Base-by-base conservation (phyloP, 345 rosid genomes). In the Gossypium mustelinum region DNA sequence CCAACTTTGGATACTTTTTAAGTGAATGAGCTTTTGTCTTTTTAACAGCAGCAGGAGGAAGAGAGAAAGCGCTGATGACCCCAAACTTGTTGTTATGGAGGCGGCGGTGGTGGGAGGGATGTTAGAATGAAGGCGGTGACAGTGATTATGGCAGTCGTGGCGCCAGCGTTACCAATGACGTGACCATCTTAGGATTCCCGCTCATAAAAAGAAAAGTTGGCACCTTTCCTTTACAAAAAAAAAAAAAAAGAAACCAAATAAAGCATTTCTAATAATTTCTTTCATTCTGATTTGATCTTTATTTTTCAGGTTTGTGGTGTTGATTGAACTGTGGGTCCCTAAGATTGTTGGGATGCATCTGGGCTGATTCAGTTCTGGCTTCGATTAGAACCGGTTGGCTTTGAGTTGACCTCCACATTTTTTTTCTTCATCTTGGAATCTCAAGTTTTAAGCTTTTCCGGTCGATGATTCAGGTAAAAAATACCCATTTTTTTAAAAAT, bases 401-500 rank as follows among this genome's bases (percentile, higher is more conserved):
- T 70, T 0, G 54, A 18, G 47, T 61, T 52, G 60, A 47, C 55
- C 39, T 22, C 64, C 25, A 39, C 13, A 18, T 18, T 56, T 2
- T 72, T 72, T 43, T 22, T 51, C 1, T 18, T 18, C 39, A 7
- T n/a, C 39, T 27, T n/a, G 6, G 67, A 29, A 62, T 13, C 57
- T 45, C 45, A 12, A 22, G 27, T 17, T 14, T 41, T 25, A 18
- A 8, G 39, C 43, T 18, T 24, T 51, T 50, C 45, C 3, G 25
- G 76, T 62, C 11, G 61, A 51, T n/a, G 77, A 48, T 59, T 73
- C 56, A 61, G 76, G 74, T 71, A 22, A n/a, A 22, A 34, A 34
- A 13, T 9, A 20, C 48, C 56, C 2, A 22, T 20, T 18, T 44
- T 20, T 1, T 44, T 0, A 29, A 9, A 18, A 2, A 10, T 66